Percentiles rank a stretch among this genome's conserved stretches.
phyloP scores from a whole-genome alignment of 2,329 filamentous ascomycete genomes.

The Fusarium pseudocircinatum region DNA sequence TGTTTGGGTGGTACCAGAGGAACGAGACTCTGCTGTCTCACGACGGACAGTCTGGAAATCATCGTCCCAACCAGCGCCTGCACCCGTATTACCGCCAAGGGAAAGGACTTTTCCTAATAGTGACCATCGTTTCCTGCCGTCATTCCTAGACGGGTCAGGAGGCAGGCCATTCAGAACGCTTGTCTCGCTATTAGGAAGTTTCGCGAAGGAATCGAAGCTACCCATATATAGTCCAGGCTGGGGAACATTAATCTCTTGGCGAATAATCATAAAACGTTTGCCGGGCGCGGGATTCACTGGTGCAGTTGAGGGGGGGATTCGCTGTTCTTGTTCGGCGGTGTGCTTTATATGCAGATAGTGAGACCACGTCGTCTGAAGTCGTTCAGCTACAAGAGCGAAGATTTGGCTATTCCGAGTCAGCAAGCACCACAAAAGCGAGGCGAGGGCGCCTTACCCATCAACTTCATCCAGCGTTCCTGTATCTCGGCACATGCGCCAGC shows the following conservation, averaged over 20 bases:
- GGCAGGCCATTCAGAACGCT: constrained; percentile 41
- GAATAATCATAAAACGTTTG: constrained; percentile 87
- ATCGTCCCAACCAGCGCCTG: constrained; percentile 49
- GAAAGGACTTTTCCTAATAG: constrained; percentile 71
- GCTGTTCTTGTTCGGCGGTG: constrained; percentile 65
- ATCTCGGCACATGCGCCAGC: constrained; percentile 87
- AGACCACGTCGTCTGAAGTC: constrained; percentile 78
- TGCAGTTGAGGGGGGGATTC: constrained; percentile 74
- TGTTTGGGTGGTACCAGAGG: constrained; percentile 31
- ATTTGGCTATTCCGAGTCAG: constrained; percentile 65
- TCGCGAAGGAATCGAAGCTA: constrained; percentile 59
- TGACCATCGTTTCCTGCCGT: constrained; percentile 69
- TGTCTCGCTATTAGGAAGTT: constrained; percentile 39
- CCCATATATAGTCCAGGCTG: constrained; percentile 59
- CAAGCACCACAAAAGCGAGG: constrained; percentile 4
- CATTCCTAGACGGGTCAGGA: constrained; percentile 43
- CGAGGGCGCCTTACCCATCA: constrained; percentile 67
- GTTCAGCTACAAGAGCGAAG: constrained; percentile 71
- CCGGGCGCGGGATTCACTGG: constrained; percentile 88
- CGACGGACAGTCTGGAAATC: constrained; percentile 61
- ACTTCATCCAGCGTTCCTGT: constrained; percentile 71
- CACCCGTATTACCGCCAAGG: constrained; percentile 35
- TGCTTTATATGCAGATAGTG: constrained; percentile 82
- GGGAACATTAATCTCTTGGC: constrained; percentile 70
- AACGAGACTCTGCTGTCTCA: constrained; percentile 59